A percentile compares a stretch with the other conserved stretches of the same genome.
Conservation (phyloP, 2,329 filamentous ascomycete genomes). For the Ophiostoma sp. region DNA sequence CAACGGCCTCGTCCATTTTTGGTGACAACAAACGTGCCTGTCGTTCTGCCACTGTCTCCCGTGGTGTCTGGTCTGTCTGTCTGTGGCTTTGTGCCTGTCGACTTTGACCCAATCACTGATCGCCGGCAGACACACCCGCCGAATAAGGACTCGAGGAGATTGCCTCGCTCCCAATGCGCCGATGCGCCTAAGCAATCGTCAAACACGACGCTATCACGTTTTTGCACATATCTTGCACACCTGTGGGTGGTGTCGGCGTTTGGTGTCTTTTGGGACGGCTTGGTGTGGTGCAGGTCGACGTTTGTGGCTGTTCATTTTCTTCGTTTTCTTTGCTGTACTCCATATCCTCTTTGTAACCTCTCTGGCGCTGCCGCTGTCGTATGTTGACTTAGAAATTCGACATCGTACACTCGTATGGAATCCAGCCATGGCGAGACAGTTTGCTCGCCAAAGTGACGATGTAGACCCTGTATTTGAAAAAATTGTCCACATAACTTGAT, state of each 20-base stretch:
- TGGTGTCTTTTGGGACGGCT: background rate
- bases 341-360: background rate
- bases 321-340: background rate
- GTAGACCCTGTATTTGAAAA: background rate
- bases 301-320: too few species aligned
- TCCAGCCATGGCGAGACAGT: background rate
- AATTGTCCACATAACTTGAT: too few species aligned
- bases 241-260: background rate
- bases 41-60: too few species aligned
- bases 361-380: background rate
- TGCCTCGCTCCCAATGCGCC: background rate
- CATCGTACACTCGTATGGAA: background rate
- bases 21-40: background rate
- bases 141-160: background rate
- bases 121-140: background rate
- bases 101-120: background rate
- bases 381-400: background rate
- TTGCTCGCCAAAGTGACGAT: background rate
- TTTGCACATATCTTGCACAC: constrained; percentile 4
- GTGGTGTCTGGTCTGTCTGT: background rate
- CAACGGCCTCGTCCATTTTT: background rate
- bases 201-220: constrained; percentile 9
- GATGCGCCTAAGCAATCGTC: constrained; percentile 9
- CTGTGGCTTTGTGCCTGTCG: background rate
- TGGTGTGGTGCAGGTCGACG: background rate